Conservation (phyloP, 768 basidiomycete species). For the Psilocybe cyanescens region DNA sequence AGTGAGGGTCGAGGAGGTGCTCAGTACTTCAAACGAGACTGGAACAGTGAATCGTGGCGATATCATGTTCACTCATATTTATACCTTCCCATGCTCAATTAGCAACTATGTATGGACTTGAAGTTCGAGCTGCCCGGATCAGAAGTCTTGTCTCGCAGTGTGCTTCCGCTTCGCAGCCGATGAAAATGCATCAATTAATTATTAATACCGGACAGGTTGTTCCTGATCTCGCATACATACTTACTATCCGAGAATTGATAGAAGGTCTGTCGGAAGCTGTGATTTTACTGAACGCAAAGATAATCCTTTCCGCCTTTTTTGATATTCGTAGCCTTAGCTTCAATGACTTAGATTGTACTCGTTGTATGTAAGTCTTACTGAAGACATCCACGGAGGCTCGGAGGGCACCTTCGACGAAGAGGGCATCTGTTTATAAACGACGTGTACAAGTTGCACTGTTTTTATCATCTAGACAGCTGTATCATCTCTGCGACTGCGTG, state of each 20-base stretch:
- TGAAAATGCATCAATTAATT: background rate
- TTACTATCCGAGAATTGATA: background rate
- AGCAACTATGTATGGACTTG: background rate
- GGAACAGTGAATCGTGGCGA: background rate
- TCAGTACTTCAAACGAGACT: background rate
- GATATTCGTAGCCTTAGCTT: too few relatives aligned
- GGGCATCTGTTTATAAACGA: background rate
- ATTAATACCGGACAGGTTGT: constrained; percentile 1
- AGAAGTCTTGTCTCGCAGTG: background rate
- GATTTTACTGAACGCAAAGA: background rate
- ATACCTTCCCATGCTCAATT: background rate
- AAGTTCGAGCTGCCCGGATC: background rate
- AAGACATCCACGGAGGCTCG: too few relatives aligned
- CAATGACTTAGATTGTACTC: too few relatives aligned
- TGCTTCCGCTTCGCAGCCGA: background rate
- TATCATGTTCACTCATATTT: background rate
- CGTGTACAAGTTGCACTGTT: background rate
- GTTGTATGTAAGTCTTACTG: too few relatives aligned
- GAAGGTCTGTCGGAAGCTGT: background rate
- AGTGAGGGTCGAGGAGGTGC: background rate
- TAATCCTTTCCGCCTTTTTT: too few relatives aligned
- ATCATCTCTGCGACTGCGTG: constrained; percentile 1
- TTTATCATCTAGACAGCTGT: background rate
- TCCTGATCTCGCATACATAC: background rate
- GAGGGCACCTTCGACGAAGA: background rate